phyloP scores from a whole-genome alignment of 2,329 filamentous ascomycete species.

The Microcyclosporella mali region DNA sequence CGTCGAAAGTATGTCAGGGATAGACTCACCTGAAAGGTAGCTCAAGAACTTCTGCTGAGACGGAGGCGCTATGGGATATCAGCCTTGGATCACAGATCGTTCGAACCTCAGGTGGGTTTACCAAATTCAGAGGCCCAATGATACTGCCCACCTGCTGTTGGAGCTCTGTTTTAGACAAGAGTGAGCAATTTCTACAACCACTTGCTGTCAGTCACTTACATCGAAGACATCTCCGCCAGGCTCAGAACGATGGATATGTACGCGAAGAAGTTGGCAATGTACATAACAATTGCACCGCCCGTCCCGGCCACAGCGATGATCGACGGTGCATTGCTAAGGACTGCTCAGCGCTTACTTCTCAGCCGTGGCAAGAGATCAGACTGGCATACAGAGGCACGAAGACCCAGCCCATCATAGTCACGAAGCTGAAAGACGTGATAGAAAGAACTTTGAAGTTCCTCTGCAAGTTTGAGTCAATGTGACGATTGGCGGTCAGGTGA shows the following conservation, averaged over 20 bases:
- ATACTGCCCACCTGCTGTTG: slow-evolving; percentile 25
- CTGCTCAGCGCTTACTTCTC: too few species aligned
- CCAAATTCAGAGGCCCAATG: slow-evolving; percentile 26
- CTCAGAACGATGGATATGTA: slow-evolving; percentile 18
- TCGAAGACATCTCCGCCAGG: slow-evolving; percentile 23
- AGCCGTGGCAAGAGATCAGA: too few species aligned
- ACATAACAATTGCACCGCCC: slow-evolving; percentile 18
- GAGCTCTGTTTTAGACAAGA: not conserved
- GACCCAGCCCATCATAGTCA: slow-evolving; percentile 22
- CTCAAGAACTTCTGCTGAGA: slow-evolving; percentile 33
- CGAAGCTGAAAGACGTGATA: slow-evolving; percentile 44
- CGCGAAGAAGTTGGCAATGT: slow-evolving; percentile 11
- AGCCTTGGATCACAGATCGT: too few species aligned
- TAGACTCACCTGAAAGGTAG: not conserved
- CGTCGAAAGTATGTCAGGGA: not conserved
- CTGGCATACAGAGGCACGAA: too few species aligned
- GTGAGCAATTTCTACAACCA: slow-evolving; percentile 27
- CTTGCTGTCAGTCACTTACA: slow-evolving; percentile 22
- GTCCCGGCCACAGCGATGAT: slow-evolving; percentile 19
- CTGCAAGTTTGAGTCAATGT: not conserved
- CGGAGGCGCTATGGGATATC: too few species aligned
- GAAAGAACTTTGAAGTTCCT: not conserved
- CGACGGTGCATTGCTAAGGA: slow-evolving; percentile 3
- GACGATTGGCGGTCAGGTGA: too few species aligned
- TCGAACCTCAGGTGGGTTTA: slow-evolving; percentile 22